Evolutionary conservation across 805 yeast species (phyloP).

Genomic region (Monosporozyma yasuniensis): DNA sequence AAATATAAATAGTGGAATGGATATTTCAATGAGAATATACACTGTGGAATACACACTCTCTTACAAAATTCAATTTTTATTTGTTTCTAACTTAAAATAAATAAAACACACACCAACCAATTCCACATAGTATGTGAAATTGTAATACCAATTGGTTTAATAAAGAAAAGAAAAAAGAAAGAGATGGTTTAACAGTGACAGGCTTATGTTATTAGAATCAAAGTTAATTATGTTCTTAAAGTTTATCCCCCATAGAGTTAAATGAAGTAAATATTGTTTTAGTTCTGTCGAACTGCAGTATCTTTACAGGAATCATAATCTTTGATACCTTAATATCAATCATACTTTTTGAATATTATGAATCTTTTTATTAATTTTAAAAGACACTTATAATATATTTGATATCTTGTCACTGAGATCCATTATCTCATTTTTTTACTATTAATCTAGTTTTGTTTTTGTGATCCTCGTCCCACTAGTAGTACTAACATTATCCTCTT

Average conservation of each 20-base stretch:
- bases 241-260: background rate
- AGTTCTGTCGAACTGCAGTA: slow-evolving; percentile 11
- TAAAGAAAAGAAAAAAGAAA: too few relatives aligned
- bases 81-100: background rate
- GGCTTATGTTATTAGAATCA: slow-evolving; percentile 10
- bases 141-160: background rate
- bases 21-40: background rate
- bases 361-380: background rate
- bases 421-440: background rate
- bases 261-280: slow-evolving; percentile 5
- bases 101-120: background rate
- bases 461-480: background rate
- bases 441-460: background rate
- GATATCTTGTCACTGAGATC: background rate
- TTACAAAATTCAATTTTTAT: too few relatives aligned
- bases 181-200: too few relatives aligned
- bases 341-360: background rate
- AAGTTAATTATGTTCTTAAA: slow-evolving; percentile 5
- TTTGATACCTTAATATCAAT: slow-evolving; percentile 11
- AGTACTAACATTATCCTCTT: background rate
- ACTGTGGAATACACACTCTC: background rate
- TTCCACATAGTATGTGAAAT: slow-evolving; percentile 1
- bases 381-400: background rate
- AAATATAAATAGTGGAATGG: background rate
- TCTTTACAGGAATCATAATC: slow-evolving; percentile 7